Conservation (phyloP, 2,329 filamentous ascomycete species). For the Aspergillus piperis region DNA sequence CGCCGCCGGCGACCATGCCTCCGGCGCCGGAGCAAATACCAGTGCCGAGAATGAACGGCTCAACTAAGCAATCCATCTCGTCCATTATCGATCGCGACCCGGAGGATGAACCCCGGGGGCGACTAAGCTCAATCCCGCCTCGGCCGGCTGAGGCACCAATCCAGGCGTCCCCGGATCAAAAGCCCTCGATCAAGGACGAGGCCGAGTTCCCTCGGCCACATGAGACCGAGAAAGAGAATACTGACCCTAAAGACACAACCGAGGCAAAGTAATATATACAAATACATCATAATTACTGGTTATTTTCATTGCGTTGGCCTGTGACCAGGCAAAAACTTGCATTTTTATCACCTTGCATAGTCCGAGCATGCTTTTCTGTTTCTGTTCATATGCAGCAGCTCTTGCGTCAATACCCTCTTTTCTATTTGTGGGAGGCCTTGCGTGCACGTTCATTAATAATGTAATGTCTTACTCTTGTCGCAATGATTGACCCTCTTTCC, state of each 20-base stretch:
- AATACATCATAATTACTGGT: constrained; percentile 15
- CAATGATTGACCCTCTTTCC: constrained; percentile 10
- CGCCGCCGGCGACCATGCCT: constrained; percentile 16
- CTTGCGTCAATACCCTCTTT: constrained; percentile 25
- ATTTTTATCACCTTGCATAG: constrained; percentile 17
- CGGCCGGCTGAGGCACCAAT: constrained; percentile 22
- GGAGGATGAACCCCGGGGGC: constrained; percentile 27
- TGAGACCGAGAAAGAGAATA: constrained; percentile 28
- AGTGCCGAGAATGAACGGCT: constrained; percentile 27
- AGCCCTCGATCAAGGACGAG: constrained; percentile 11
- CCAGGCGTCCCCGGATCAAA: constrained; percentile 20
- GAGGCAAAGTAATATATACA: constrained; percentile 21
- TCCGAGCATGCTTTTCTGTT: constrained; percentile 18
- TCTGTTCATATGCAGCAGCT: constrained; percentile 17
- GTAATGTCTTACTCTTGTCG: constrained; percentile 22
- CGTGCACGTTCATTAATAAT: constrained; percentile 21
- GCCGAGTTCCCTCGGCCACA: constrained; percentile 14
- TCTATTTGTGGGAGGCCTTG: constrained; percentile 20
- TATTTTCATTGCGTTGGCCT: constrained; percentile 7
- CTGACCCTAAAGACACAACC: constrained; percentile 26
- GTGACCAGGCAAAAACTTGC: constrained; percentile 15
- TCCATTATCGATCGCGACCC: constrained; percentile 43
- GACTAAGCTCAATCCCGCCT: constrained; percentile 19
- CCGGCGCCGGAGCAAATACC: constrained; percentile 19
- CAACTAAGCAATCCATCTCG: constrained; percentile 42